A percentile compares a stretch with the other conserved stretches of the same genome.
Evolutionary conservation across 345 rosid genomes (phyloP).

Genomic region (Populus euphratica): DNA sequence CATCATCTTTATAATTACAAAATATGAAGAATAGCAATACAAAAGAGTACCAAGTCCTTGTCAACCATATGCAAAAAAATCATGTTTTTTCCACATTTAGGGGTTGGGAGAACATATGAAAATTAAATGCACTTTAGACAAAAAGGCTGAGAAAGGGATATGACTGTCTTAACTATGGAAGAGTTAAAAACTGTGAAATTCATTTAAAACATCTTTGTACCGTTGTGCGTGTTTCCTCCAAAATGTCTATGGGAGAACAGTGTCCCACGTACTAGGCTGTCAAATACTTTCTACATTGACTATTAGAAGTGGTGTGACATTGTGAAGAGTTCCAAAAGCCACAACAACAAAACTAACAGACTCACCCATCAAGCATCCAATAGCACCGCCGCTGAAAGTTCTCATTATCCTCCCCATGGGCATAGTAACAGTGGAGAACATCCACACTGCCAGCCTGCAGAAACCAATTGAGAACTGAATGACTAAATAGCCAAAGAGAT

Average conservation of each 20-base stretch:
- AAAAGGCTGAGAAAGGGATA: too few relatives aligned
- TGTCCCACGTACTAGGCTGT: background rate
- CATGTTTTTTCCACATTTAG: too few relatives aligned
- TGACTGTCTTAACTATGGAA: too few relatives aligned
- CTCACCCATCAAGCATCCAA: constrained; percentile 96
- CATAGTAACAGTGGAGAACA: constrained; percentile 91
- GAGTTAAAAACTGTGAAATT: too few relatives aligned
- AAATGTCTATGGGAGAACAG: background rate
- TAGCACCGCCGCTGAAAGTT: constrained; percentile 81
- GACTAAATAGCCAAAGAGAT: background rate
- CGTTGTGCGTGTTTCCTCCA: too few relatives aligned
- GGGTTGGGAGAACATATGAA: too few relatives aligned
- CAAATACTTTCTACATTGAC: background rate
- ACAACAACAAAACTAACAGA: constrained; percentile 9
- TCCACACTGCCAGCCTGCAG: constrained; percentile 79
- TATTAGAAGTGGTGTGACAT: background rate
- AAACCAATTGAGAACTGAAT: constrained; percentile 1
- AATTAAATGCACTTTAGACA: too few relatives aligned
- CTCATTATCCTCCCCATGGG: constrained; percentile 86
- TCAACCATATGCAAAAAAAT: too few relatives aligned
- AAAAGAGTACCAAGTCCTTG: too few relatives aligned
- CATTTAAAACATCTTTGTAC: too few relatives aligned
- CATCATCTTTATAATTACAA: too few relatives aligned
- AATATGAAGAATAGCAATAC: too few relatives aligned
- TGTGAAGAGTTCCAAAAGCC: constrained; percentile 4